Base-by-base conservation (phyloP, 116 monocot genomes). In the Zostera marina region DNA sequence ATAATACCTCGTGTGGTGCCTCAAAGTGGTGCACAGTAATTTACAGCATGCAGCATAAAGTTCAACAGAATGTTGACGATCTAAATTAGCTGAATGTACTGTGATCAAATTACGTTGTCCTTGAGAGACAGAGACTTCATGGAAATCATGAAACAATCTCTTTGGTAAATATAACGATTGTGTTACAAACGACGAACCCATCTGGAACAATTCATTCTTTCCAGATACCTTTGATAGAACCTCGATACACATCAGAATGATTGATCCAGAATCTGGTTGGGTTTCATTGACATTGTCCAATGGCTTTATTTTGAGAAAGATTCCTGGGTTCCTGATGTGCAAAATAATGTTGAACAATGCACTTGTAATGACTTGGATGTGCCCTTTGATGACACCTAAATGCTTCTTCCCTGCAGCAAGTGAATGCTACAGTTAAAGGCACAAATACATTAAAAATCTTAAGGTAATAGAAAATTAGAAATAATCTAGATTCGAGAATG, bases 211-310 rank as follows among this genome's bases (percentile, higher is more conserved):
- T 44, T 79, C 72, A 65, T 65, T 62, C 44, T 72, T 81, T 47
- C 81, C 77, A 48, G 57, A 68, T 62, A 94, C 65, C 59, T 76
- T 74, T 42, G 82, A 80, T 38, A 94, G 77, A 63, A 85, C 74
- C 68, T 81, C 85, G 24, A 94, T 44, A 66, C 88, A 94, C 88
- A 82, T 85, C 65, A 88, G 81, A 68, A 88, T 66, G n/a, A 82
- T 67, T 26, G 85, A 60, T 10, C 94, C 94, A 16, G 79, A 64
- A 70, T 94, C 85, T 23, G 88, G 77, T 62, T 75, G 59, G 25
- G 61, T 54, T 24, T 63, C 61, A 69, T 9, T 63, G 55, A 60
- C 53, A 64, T 42, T 11, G 4, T 19, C 38, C 21, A 42, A 47
- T 41, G 53, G 41, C 54, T 74, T 72, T 66, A 66, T 44, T 32